A percentile compares a stretch with the other conserved stretches of the same genome.
Evolutionary conservation across 2,329 filamentous ascomycete genomes (phyloP).

Genomic region (Penicillium vulpinum): DNA sequence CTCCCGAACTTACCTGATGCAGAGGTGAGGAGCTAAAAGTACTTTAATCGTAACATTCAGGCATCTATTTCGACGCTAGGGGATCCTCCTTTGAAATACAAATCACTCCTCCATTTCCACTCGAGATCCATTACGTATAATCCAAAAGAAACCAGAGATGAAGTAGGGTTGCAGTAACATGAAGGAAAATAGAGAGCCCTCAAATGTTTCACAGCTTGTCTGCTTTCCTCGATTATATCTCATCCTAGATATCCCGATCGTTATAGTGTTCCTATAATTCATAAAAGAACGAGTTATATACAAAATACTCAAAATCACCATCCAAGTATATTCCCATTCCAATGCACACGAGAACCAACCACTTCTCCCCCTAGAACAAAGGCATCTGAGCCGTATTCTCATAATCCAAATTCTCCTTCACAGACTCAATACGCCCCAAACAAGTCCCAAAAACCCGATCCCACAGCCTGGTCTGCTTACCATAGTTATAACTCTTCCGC

Average conservation of each 20-base stretch:
- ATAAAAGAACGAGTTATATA: background rate
- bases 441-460: slow-evolving; percentile 41
- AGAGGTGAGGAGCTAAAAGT: no score
- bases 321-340: background rate
- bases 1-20: no score
- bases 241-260: no score
- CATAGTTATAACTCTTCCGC: slow-evolving; percentile 40
- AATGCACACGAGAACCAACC: background rate
- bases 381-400: slow-evolving; percentile 31
- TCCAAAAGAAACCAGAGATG: no score
- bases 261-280: background rate
- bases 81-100: no score
- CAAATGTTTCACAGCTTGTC: background rate
- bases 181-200: no score
- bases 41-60: no score
- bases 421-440: slow-evolving; percentile 40
- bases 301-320: background rate
- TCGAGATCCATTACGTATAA: no score
- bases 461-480: slow-evolving; percentile 40
- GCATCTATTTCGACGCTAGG: no score
- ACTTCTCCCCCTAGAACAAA: slow-evolving; percentile 23
- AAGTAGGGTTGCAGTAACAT: no score
- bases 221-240: background rate
- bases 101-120: no score
- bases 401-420: slow-evolving; percentile 36